Base-by-base conservation (phyloP, 345 rosid species). In the Acer yangbiense region DNA sequence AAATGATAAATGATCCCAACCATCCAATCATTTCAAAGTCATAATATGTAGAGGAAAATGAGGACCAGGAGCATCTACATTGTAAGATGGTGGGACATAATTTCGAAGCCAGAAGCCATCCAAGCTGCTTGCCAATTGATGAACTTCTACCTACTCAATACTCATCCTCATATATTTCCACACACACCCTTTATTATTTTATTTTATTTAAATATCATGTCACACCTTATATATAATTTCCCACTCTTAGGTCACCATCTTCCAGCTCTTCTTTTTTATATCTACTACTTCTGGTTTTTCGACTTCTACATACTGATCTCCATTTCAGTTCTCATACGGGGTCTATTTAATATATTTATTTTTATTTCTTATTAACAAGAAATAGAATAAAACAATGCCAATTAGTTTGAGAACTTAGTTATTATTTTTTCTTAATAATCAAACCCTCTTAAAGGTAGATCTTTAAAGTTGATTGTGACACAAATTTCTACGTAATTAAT, bases 1-100 rank as follows among this genome's bases (percentile, higher is more conserved):
- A 60, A n/a, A 60, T 60, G 64, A 20, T 60, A 60, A 71, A 27
- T 2, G n/a, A 25, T 2, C 63, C 65, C 50, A 55, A 32, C 32
- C 32, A 39, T 72, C 65, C 66, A 58, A 35, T 72, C 20, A 58
- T 58, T 72, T 58, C 29, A 57, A 71, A 55, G 65, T 55, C 66
- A 72, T 16, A 58, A 72, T 39, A 20, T 60, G 52, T 12, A 35
- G 3, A 39, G 17, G 32, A 72, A 29, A 35, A 7, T 18, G 50
- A 72, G 4, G 65, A 57, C 29, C 64, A n/a, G 65, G 23, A 57
- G 50, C 65, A 35, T 58, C 75, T 10, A 20, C 14, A 50, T 50
- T 68, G 73, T 46, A 25, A 32, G 43, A 9, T 69, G 64, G 64
- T 60, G 27, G 64, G 64, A 60, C 64, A 60, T 35, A 35, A 35